A percentile compares a stretch with the other conserved stretches of the same genome.
Evolutionary conservation across 768 basidiomycete genomes (phyloP).

Genomic region (Lentinus brumalis): DNA sequence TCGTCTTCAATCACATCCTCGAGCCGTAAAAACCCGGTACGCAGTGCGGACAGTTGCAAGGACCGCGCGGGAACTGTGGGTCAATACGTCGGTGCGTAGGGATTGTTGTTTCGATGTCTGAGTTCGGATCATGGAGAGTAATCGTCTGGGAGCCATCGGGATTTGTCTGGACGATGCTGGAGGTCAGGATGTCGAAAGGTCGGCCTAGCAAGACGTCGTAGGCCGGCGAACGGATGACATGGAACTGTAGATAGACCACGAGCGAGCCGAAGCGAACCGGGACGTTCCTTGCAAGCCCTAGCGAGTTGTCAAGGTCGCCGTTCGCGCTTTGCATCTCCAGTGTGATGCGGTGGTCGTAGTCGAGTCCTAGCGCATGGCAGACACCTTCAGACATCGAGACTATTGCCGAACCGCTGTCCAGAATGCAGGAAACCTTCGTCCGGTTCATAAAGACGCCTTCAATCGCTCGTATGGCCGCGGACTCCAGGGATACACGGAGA

Average conservation of each 20-base stretch:
- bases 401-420: constrained; percentile 27
- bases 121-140: constrained; percentile 10
- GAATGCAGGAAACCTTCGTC: constrained; percentile 16
- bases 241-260: constrained; percentile 10
- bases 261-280: constrained; percentile 12
- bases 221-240: constrained; percentile 11
- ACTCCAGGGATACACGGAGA: constrained; percentile 13
- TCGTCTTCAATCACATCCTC: constrained; percentile 14
- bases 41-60: neutral
- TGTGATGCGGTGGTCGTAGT: constrained; percentile 13
- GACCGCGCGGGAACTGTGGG: neutral
- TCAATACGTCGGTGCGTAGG: constrained; percentile 5
- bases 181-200: constrained; percentile 11
- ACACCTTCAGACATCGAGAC: constrained; percentile 26
- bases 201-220: constrained; percentile 15
- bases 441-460: constrained; percentile 11
- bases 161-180: neutral
- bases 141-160: constrained; percentile 4
- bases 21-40: constrained; percentile 10
- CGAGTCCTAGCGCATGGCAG: constrained; percentile 14
- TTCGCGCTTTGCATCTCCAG: constrained; percentile 22
- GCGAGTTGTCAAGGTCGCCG: constrained; percentile 11
- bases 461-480: constrained; percentile 19
- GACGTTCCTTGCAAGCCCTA: constrained; percentile 20
- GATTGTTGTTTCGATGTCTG: neutral